Conservation (phyloP, 2,329 filamentous ascomycete genomes). For the Exophiala mesophila region DNA sequence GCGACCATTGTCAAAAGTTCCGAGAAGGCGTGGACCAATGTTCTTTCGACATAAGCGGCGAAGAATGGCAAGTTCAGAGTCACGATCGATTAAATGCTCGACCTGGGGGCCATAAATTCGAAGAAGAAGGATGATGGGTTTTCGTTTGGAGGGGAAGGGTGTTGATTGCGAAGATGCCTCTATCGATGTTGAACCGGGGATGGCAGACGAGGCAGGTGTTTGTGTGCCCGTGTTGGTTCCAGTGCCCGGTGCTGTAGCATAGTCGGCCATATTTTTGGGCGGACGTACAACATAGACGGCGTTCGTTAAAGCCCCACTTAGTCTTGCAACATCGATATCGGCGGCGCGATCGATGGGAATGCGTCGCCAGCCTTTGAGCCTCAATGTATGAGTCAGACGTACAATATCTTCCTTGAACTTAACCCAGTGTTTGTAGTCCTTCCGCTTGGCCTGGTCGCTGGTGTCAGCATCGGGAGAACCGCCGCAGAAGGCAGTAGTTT, state of each 20-base stretch:
- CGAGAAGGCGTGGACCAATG: conserved; percentile 85
- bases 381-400: conserved; percentile 79
- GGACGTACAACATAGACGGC: conserved; percentile 92
- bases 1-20: conserved; percentile 88
- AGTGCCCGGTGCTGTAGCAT: conserved; percentile 1
- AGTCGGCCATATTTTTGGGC: conserved; percentile 55
- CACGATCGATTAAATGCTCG: conserved; percentile 90
- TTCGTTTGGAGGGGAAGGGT: conserved; percentile 5
- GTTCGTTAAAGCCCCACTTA: conserved; percentile 89
- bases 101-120: conserved; percentile 93
- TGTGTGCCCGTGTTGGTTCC: conserved; percentile 18
- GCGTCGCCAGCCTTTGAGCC: conserved; percentile 84
- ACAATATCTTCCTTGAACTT: conserved; percentile 89
- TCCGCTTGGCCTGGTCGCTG: conserved; percentile 50
- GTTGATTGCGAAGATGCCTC: neutral
- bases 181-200: neutral
- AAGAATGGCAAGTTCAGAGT: conserved; percentile 82
- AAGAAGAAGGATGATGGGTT: conserved; percentile 67
- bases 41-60: conserved; percentile 81
- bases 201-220: conserved; percentile 15
- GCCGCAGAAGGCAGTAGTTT: conserved; percentile 72
- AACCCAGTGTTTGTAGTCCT: conserved; percentile 74
- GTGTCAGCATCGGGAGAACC: conserved; percentile 45
- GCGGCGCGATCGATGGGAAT: conserved; percentile 53
- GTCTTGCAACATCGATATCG: conserved; percentile 43